Evolutionary conservation across 2,329 filamentous ascomycete genomes (phyloP).

Genomic region (Bipolaris cookei): DNA sequence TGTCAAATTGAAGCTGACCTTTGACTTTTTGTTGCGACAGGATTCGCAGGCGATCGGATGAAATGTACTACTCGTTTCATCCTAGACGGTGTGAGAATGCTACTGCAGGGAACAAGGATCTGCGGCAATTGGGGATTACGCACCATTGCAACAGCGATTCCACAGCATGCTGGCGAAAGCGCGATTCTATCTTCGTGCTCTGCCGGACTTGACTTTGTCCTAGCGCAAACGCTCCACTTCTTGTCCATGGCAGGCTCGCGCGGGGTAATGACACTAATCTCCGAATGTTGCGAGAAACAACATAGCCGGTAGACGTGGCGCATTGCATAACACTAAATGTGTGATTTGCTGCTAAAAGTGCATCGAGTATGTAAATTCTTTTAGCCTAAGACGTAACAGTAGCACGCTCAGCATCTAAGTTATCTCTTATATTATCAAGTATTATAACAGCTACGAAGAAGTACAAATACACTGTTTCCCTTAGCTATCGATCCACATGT

Average conservation of each 20-base stretch:
- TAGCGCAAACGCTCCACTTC: conserved; percentile 12
- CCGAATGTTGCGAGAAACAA: not conserved
- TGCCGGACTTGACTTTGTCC: conserved; percentile 32
- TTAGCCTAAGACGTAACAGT: not conserved
- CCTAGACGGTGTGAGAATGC: conserved; percentile 1
- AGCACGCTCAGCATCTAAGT: not conserved
- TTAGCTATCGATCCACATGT: not conserved
- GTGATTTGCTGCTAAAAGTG: not conserved
- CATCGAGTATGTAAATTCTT: not conserved
- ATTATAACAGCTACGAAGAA: not conserved
- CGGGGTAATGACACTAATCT: not conserved
- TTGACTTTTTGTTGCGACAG: conserved; percentile 37
- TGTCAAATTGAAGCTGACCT: conserved; percentile 15
- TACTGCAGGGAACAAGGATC: conserved; percentile 5
- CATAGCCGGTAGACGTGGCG: too few relatives aligned
- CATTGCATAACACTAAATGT: not conserved
- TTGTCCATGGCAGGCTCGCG: not conserved
- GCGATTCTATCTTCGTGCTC: conserved; percentile 23
- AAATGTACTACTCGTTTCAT: conserved; percentile 9
- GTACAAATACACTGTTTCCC: not conserved
- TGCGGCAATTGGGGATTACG: conserved; percentile 10
- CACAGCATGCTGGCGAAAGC: conserved; percentile 4
- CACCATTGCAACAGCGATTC: conserved; percentile 20
- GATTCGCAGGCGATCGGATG: conserved; percentile 36
- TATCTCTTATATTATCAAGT: not conserved